phyloP scores from a whole-genome alignment of 2,329 filamentous ascomycete genomes.

The Sporothrix mexicana region DNA sequence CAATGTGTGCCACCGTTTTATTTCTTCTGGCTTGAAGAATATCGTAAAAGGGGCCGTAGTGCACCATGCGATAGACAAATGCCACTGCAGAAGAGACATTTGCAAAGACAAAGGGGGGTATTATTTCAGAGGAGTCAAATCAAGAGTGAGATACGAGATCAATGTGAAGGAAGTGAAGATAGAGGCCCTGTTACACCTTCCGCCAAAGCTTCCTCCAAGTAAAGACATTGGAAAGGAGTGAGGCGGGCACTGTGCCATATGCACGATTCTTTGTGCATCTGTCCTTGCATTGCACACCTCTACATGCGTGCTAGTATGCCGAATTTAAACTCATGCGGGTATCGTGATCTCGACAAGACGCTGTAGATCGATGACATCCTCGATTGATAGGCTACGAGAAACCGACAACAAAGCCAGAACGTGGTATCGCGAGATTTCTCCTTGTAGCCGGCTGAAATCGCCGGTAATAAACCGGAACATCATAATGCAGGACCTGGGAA shows the following conservation, averaged over 20 bases:
- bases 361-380: slow-evolving; percentile 17
- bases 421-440: slow-evolving; percentile 17
- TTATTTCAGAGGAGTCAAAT: too few relatives aligned
- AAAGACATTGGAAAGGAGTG: not conserved
- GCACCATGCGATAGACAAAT: not conserved
- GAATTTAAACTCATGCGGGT: not conserved
- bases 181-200: not conserved
- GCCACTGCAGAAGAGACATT: not conserved
- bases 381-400: slow-evolving; percentile 19
- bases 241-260: not conserved
- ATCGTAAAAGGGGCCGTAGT: not conserved
- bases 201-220: too few relatives aligned
- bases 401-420: not conserved
- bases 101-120: not conserved
- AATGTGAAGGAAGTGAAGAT: not conserved
- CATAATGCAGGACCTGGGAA: not conserved
- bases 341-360: not conserved
- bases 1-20: not conserved
- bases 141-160: not conserved
- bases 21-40: slow-evolving; percentile 5
- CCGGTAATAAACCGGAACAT: slow-evolving; percentile 15
- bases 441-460: not conserved
- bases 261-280: not conserved
- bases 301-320: not conserved
- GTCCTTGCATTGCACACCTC: not conserved